These are phyloP conservation scores for Pseudoperonospora humuli DNA, from an alignment of 352 stramenopile species.

Conservation along the genomic window DNA sequence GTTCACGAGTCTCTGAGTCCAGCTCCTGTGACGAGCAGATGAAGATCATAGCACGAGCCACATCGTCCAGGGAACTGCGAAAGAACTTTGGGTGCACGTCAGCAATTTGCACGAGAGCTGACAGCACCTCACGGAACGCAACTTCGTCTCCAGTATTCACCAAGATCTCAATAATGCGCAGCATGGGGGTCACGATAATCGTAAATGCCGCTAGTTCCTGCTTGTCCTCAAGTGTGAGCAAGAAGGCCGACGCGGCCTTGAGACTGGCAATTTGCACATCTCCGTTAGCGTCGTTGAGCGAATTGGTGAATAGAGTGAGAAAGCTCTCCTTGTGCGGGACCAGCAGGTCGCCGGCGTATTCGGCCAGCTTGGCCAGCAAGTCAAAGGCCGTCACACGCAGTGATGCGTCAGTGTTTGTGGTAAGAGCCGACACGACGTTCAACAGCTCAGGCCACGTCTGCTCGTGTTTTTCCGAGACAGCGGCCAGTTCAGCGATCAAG, in stretches of 20 bases:
- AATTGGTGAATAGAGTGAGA: conserved; percentile 65
- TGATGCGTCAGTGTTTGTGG: conserved; percentile 39
- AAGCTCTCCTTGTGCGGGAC: conserved; percentile 74
- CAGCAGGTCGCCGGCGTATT: conserved; percentile 61
- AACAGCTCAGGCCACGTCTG: conserved; percentile 74
- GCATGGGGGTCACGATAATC: conserved; percentile 62
- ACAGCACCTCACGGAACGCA: conserved; percentile 64
- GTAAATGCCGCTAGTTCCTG: conserved; percentile 62
- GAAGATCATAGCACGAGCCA: conserved; percentile 74
- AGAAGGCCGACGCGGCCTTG: conserved; percentile 63
- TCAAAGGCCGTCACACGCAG: conserved; percentile 75
- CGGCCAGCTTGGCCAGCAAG: conserved; percentile 61
- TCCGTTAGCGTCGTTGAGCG: conserved; percentile 50
- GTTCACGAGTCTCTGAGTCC: conserved; percentile 65
- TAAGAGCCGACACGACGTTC: conserved; percentile 49
- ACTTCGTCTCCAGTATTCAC: conserved; percentile 52
- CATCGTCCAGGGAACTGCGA: conserved; percentile 54
- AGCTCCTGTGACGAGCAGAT: conserved; percentile 55
- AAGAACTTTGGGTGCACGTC: conserved; percentile 83
- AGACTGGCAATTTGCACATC: conserved; percentile 67
- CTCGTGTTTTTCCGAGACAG: conserved; percentile 37
- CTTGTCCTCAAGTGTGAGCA: conserved; percentile 65
- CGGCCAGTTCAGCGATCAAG: conserved; percentile 65
- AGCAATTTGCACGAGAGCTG: conserved; percentile 61
- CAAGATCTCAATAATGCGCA: conserved; percentile 68